phyloP scores from a whole-genome alignment of 768 basidiomycete species.

The Leccinum variicolor region DNA sequence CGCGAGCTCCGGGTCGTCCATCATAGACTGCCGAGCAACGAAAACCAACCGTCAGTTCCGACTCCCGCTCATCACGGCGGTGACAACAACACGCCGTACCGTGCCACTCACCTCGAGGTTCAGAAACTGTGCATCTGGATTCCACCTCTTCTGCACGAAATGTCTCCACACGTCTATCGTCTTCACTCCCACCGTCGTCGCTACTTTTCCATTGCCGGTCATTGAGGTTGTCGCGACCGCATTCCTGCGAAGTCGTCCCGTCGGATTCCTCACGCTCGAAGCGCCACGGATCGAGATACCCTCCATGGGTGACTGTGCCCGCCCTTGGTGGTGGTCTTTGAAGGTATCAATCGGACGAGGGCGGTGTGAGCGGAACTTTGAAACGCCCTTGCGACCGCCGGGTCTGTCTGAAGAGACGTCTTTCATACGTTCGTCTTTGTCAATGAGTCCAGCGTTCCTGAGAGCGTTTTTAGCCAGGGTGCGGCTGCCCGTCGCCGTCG shows the following conservation, averaged over 20 bases:
- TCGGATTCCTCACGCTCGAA: conserved; percentile 39
- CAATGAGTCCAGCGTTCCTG: conserved; percentile 71
- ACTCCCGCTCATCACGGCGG: not conserved
- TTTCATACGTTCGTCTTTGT: conserved; percentile 73
- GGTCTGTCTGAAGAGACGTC: conserved; percentile 62
- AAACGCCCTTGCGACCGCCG: conserved; percentile 68
- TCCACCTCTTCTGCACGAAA: conserved; percentile 71
- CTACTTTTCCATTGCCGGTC: conserved; percentile 9
- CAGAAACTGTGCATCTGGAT: conserved; percentile 63
- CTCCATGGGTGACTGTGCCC: conserved; percentile 43
- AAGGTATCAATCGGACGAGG: conserved; percentile 56
- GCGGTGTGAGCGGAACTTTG: conserved; percentile 60
- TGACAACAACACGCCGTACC: not conserved
- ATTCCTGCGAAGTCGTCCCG: conserved; percentile 59
- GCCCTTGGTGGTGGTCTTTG: conserved; percentile 44
- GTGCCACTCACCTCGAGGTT: conserved; percentile 72
- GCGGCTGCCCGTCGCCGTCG: conserved; percentile 56
- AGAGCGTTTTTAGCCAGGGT: conserved; percentile 59
- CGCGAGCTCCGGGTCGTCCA: conserved; percentile 72
- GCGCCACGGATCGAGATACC: conserved; percentile 67
- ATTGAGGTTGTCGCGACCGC: conserved; percentile 37
- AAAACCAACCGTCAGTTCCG: not conserved
- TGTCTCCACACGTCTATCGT: conserved; percentile 70
- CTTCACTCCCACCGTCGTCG: conserved; percentile 30
- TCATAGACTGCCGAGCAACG: conserved; percentile 55